Evolutionary conservation across 352 stramenopile genomes (phyloP), one percentile per base, ranked within the genome.

Genomic region (Phytophthora tubulina): DNA sequence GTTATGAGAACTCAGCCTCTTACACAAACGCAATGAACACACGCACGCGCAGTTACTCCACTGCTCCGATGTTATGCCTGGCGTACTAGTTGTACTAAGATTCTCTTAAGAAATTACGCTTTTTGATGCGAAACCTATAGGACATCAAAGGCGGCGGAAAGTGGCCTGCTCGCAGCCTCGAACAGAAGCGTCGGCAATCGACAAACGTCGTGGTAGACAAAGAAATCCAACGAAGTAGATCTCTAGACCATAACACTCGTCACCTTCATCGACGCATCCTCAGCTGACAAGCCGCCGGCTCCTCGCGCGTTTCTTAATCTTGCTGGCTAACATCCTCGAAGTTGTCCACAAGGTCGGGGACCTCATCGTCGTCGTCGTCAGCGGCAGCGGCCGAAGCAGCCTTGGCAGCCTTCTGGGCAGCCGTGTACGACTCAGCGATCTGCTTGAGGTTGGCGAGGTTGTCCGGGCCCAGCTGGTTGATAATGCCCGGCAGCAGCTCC

Each of bases 301-400:
- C 39, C 30, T 63, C 67, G 39, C 60, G 50, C 36, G 32, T 53
- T 54, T 72, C 76, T 87, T 95, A 97, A 67, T 96, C 86, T 76
- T 96, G 88, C 79, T 97, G 84, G 81, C 90, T 98, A 75, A 98
- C 94, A 67, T 99, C 97, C 79, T 99, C 97, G 78, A 99, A 99
- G 91, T 99, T 99, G 79, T 99, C 97, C 32, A 99, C 97, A 73
- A 99, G 96, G 82, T 99, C 97, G 50, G 97, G 97, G 59, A 99
- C 96, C 78, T 99, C 96, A 66, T 99, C 97, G 70, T 99, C 96
- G 51, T 98, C 93, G 38, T 97, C 93, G 27, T 81, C 68, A 58
- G 54, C 63, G 41, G 66, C 65, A 33, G 88, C 84, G 45, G 79
- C 89, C 51, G 79, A 75, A 21, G 86, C 83, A 52, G 82, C 89